Evolutionary conservation across 805 yeast species (phyloP), one percentile per base, ranked within the genome.

Genomic region (Schwanniomyces yamadae): DNA sequence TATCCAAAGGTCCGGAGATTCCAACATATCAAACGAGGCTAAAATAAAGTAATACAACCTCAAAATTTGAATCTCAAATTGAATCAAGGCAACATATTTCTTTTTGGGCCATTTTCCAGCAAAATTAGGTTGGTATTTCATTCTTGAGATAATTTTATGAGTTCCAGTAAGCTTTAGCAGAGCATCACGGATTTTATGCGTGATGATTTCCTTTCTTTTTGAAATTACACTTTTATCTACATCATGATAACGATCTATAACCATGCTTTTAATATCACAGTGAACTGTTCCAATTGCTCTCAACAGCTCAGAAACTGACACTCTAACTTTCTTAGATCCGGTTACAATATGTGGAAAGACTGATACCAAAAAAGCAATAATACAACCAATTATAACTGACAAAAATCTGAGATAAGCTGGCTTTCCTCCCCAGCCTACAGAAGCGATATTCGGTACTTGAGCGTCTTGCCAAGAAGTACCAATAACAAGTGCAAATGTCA

Each of bases 391-490:
- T 6, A 51, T 26, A 10, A 59, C 63, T 25, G 55, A 39, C n/a
- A 60, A 38, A 34, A 54, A 59, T 31, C 69, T 45, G 1, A 37
- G 38, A 13, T 42, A 50, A 0, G 64, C 66, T 1, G 57, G 62
- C 21, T 38, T 36, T 33, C 46, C 52, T 3, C 69, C 69, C 10
- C 28, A 33, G 1, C 66, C 64, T 13, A 60, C 44, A 41, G 57
- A 48, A 7, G 54, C 54, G 1, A 19, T 11, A 8, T 22, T 13
- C 6, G 27, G 14, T n/a, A 25, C 7, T 25, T 48, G 36, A 3
- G 43, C 46, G 44, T 61, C 64, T 8, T 46, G 47, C 61, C 63
- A 61, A 36, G 63, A 56, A 0, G 66, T 60, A 8, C 66, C 64
- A 26, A 59, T 30, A 2, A 61, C 66, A 38, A 63, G 52, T 1